Evolutionary conservation across 1,284 basidiomycete species (phyloP).

Genomic region (Erythrobasidium hasegawianum): DNA sequence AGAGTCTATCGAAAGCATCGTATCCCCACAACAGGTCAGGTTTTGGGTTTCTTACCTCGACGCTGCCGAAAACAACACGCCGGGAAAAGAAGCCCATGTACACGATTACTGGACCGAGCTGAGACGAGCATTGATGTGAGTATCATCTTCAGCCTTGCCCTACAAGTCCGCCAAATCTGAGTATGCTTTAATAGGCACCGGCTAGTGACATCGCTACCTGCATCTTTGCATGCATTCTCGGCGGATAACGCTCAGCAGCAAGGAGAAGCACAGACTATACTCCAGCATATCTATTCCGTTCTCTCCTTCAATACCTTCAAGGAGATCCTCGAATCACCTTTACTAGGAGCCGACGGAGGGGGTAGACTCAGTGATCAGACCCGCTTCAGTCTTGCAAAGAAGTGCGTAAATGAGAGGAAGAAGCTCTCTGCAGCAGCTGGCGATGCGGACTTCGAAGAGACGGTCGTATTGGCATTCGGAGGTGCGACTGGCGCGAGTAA

Average conservation of each 20-base stretch:
- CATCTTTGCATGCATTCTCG: constrained; percentile 13
- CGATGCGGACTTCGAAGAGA: constrained; percentile 21
- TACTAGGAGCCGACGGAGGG: constrained; percentile 27
- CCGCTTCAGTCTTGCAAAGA: constrained; percentile 34
- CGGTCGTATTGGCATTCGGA: constrained; percentile 35
- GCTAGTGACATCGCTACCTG: constrained; percentile 4
- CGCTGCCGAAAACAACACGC: background rate
- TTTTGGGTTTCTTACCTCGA: constrained; percentile 30
- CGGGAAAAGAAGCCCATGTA: background rate
- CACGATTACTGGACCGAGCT: constrained; percentile 22
- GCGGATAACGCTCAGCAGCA: constrained; percentile 10
- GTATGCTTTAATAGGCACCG: constrained; percentile 1
- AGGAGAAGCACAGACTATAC: constrained; percentile 15
- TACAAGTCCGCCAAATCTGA: no score
- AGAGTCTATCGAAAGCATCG: constrained; percentile 13
- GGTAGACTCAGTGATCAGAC: constrained; percentile 11
- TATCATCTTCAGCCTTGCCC: background rate
- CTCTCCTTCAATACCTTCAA: constrained; percentile 36
- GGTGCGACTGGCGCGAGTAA: constrained; percentile 21
- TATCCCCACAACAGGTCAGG: constrained; percentile 8
- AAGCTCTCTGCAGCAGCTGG: constrained; percentile 13
- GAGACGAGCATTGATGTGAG: constrained; percentile 12
- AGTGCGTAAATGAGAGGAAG: constrained; percentile 33
- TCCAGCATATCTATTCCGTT: constrained; percentile 31
- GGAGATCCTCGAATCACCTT: constrained; percentile 30